phyloP scores from a whole-genome alignment of 1,284 basidiomycete genomes.

The Flammula alnicola region DNA sequence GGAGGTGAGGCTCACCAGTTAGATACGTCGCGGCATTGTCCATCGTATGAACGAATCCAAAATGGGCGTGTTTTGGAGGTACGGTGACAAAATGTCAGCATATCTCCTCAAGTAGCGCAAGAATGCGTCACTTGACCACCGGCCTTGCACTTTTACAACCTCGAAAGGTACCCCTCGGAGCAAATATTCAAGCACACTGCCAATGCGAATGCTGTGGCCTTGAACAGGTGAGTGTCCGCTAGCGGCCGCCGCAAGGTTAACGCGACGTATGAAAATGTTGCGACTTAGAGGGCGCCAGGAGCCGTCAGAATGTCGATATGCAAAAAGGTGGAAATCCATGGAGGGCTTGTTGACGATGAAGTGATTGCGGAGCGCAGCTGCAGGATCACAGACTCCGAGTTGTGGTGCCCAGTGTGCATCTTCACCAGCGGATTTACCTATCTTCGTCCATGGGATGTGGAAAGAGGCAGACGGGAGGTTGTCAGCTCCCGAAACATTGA shows the following conservation, averaged over 20 bases:
- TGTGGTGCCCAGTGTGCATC: constrained; percentile 1
- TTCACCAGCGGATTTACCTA: too few relatives aligned
- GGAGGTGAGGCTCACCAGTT: too few relatives aligned
- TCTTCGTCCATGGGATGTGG: too few relatives aligned
- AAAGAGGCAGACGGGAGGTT: background rate
- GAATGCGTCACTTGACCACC: constrained; percentile 42
- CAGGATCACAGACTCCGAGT: constrained; percentile 24
- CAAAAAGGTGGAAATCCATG: too few relatives aligned
- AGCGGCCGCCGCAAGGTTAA: too few relatives aligned
- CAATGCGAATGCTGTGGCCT: constrained; percentile 44
- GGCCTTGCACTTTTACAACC: constrained; percentile 35
- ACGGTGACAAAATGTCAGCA: constrained; percentile 34
- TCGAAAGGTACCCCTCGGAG: constrained; percentile 40
- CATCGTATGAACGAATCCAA: too few relatives aligned
- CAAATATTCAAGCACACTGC: too few relatives aligned
- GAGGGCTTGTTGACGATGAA: too few relatives aligned
- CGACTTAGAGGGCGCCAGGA: too few relatives aligned
- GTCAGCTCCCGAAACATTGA: background rate
- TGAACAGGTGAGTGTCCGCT: constrained; percentile 23
- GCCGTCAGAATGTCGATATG: too few relatives aligned
- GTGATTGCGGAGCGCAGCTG: background rate
- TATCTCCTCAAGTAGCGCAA: constrained; percentile 31
- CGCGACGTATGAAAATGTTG: too few relatives aligned
- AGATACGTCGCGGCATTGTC: too few relatives aligned
- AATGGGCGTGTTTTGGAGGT: constrained; percentile 27